Base-by-base conservation (phyloP, 805 yeast species). In the Nematodospora valgi region DNA sequence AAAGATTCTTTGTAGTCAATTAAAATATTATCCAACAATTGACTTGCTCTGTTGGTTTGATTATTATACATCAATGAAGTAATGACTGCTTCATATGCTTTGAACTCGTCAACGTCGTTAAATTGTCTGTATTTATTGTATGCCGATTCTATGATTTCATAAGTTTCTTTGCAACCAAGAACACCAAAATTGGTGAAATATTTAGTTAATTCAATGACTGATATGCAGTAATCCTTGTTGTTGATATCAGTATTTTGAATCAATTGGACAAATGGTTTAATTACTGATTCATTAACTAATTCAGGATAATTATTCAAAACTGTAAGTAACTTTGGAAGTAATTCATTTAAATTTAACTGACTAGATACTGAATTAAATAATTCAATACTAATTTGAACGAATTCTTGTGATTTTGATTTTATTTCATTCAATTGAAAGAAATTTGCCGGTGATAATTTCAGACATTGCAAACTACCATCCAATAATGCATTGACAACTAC, bases 11-110 rank as follows among this genome's bases (percentile, higher is more conserved):
- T 65, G 45, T 67, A 68, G 29, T 74, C 72, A 0, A 63, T 45
- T 27, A 82, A 52, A 5, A 81, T 61, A 26, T 68, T 61, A 49
- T 82, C 84, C 46, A 83, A 58, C 37, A 81, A 69, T 39, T 70
- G 64, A 1, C 82, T 68, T 3, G 86, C 80, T 26, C 70, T 45
- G 6, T 64, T 60, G 23, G 68, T 44, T 43, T 79, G 74, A 26
- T 70, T 73, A 28, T 75, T 72, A 34, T 62, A 59, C 9, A 78
- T 65, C 35, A 82, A 59, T 2, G 80, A 67, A 22, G 76, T 68
- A 23, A 82, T 64, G 39, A 78, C 58, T 27, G 62, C 54, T 1
- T 76, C 57, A 48, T 80, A 81, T 21, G 80, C 68, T 22, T 58
- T 53, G 44, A 65, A 72, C 45, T 76, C 79, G 30, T 38, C 35